Base-by-base conservation (phyloP, 306 rosid species). In the Citrullus amarus region DNA sequence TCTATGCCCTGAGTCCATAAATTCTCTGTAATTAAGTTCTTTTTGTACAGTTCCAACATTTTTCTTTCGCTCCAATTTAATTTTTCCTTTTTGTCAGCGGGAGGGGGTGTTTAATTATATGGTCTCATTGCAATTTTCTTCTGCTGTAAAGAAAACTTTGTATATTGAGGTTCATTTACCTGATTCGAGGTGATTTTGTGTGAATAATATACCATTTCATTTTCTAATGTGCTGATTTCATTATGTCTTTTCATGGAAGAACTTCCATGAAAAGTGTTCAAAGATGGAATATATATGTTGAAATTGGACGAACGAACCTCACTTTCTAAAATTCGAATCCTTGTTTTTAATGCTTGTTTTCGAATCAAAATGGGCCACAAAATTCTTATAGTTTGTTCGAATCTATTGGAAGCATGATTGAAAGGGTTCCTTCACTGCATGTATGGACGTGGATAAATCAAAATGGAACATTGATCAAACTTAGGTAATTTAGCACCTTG, bases 111-210 rank as follows among this genome's bases (percentile, higher is more conserved):
- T 22, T 13, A 48, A 46, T 71, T 8, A 13, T 71, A 71, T 15
- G 14, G 56, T 48, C 70, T 38, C 8, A 8, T 71, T 71, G 76
- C 76, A 15, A 77, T 41, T 77, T 77, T 36, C 55, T 16, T 61
- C 4, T 60, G 15, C 22, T 78, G 80, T 78, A 78, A 61, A 78
- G 80, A 62, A 17, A 34, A 46, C 16, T 62, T 22, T 78, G 80
- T 78, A 78, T 16, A 78, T 76, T 59, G 80, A 57, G 79, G 79
- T 56, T 56, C 34, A 1, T 55, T 54, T 75, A 13, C 79, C 78
- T 48, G 15, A 58, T 77, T 46, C 36, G 61, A 78, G 80, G 73
- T 78, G 80, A 78, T 78, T 78, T 78, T 78, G 80, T 77, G 67
- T 46, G 80, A 78, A 48, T 78, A 48, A 62, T 78, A 62, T 53